Evolutionary conservation across 148 eudicot species (phyloP), one percentile per base, ranked within the genome.

Genomic region (Chenopodium album): DNA sequence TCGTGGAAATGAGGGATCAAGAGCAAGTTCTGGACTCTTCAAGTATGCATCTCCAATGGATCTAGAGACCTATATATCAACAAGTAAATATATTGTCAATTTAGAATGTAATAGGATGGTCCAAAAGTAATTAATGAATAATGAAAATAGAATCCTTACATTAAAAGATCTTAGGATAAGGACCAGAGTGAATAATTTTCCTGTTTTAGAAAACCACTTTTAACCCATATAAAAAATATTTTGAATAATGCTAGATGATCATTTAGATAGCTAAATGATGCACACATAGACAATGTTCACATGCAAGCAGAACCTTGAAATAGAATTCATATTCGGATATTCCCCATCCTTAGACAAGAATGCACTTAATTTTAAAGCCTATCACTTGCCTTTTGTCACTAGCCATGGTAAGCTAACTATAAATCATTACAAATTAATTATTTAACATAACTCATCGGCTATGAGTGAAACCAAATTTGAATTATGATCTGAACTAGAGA

Each of bases 31-130:
- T 16, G 62, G 62, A 59, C 79, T 84, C 89, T 94, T 94, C 86
- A 94, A 70, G 88, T 90, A 92, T 64, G 87, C 91, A 85, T 94
- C 98, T 26, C 98, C 98, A 41, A 94, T 92, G 68, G 94, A 85
- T 84, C 97, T 89, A 7, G 98, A 87, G 31, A 94, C 93, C 98
- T 94, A 83, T 59, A 54, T 23, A 31, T 14, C 19, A 56, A 56
- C 5, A 56, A 56, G 1, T 17, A 22, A 19, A 56, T 4, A 56
- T 13, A 56, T 56, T 56, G 62, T 16, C 62, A 17, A 56, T 56
- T 4, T 14, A 56, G 3, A 56, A 16, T 56, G 62, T 56, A 2
- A 56, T 56, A 17, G n/a, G 22, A 56, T 14, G 62, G 62, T 56
- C 62, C 16, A 3, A 56, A 14, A 56, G 26, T 17, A 56, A 5